A percentile compares a stretch with the other conserved stretches of the same genome.
phyloP scores from a whole-genome alignment of 2,329 filamentous ascomycete species.

The Ploettnerulaceae sp. region DNA sequence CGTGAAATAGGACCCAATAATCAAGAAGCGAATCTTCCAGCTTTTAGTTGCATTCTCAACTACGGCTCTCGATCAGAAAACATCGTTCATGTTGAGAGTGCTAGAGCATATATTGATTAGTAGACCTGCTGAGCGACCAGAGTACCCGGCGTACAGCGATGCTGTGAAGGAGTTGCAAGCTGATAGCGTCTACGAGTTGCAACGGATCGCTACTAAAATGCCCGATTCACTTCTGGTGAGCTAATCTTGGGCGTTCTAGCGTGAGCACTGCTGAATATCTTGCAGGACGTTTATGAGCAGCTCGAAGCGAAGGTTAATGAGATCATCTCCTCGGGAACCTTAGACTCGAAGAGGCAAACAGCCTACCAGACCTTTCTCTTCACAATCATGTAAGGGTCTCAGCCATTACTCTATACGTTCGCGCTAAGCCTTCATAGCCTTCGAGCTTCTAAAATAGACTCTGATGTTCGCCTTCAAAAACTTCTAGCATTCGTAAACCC shows the following conservation, averaged over 20 bases:
- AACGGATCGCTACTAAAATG: conserved; percentile 84
- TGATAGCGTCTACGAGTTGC: conserved; percentile 80
- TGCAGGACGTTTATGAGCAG: conserved; percentile 72
- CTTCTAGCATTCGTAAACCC: conserved; percentile 77
- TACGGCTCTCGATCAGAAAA: conserved; percentile 69
- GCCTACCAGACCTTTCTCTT: conserved; percentile 89
- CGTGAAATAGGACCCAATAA: conserved; percentile 59
- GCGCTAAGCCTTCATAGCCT: conserved; percentile 51
- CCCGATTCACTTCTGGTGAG: too few relatives aligned
- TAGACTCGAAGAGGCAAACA: conserved; percentile 79
- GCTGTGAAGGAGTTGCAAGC: conserved; percentile 84
- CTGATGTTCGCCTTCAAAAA: conserved; percentile 63
- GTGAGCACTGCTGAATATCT: conserved; percentile 10
- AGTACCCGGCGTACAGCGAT: conserved; percentile 72
- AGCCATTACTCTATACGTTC: not conserved
- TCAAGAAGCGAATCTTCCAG: conserved; percentile 76
- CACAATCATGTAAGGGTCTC: conserved; percentile 67
- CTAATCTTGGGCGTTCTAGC: too few relatives aligned
- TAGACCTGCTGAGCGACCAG: conserved; percentile 66
- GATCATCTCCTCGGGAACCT: conserved; percentile 64
- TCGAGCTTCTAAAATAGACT: conserved; percentile 71
- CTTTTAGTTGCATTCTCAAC: conserved; percentile 82
- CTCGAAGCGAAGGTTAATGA: conserved; percentile 79
- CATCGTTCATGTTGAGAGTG: conserved; percentile 79
- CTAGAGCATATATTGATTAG: conserved; percentile 87